Evolutionary conservation across 305 asterid genomes (phyloP).

Genomic region (Solanum aculeatissimum): DNA sequence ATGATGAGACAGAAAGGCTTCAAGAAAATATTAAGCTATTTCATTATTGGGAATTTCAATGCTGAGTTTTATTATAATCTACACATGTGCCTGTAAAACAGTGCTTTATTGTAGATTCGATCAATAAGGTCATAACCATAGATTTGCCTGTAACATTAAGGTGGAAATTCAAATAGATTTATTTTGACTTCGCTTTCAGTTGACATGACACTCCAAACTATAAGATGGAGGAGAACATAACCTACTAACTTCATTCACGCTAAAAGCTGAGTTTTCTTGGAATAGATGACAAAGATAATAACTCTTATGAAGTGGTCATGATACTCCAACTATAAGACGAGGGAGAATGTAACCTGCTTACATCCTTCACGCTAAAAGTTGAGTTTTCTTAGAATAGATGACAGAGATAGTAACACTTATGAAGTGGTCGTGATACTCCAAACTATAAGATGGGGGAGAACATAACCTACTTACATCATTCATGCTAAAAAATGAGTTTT

Average conservation of each 20-base stretch:
- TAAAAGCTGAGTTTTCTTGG: neutral
- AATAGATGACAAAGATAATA: neutral
- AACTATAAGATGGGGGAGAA: too few species aligned
- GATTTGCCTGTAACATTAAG: neutral
- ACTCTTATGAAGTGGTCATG: neutral
- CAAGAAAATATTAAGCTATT: neutral
- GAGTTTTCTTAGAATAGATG: neutral
- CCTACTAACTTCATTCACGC: neutral
- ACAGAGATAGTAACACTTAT: neutral
- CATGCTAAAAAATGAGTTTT: too few species aligned
- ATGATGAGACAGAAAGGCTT: neutral
- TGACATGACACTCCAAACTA: neutral
- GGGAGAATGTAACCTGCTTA: neutral
- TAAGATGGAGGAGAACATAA: neutral
- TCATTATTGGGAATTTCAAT: neutral
- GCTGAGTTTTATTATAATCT: neutral
- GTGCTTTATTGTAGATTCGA: neutral
- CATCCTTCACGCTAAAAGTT: neutral
- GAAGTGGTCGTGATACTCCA: too few species aligned
- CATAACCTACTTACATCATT: too few species aligned
- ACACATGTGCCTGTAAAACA: neutral
- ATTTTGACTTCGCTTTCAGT: neutral
- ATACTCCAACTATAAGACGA: neutral
- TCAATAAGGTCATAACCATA: neutral
- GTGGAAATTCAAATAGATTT: neutral